phyloP scores from a whole-genome alignment of 2,329 filamentous ascomycete species.

The Cladosporium sp. region DNA sequence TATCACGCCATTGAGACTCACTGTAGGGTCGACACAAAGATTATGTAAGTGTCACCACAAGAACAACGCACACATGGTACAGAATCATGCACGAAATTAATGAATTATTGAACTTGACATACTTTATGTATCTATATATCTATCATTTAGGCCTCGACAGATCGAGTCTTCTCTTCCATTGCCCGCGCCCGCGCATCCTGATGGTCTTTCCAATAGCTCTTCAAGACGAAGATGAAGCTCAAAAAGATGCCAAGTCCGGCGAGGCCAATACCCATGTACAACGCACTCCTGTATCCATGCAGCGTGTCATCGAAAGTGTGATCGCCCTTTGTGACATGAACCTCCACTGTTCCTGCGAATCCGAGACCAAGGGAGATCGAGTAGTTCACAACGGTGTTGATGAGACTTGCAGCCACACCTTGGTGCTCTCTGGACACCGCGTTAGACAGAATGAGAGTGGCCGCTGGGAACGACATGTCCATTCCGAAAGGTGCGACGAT shows the following conservation, averaged over 20 bases:
- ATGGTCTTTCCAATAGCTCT: constrained; percentile 22
- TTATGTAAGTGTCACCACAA: background rate
- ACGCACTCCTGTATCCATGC: constrained; percentile 44
- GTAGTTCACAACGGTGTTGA: constrained; percentile 69
- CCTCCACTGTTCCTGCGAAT: constrained; percentile 66
- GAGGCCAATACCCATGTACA: constrained; percentile 45
- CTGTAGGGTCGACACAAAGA: background rate
- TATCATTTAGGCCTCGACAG: constrained; percentile 5
- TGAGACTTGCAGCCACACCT: constrained; percentile 57
- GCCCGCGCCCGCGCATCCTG: constrained; percentile 1
- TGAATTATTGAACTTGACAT: background rate
- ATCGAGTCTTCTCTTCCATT: background rate
- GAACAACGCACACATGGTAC: background rate
- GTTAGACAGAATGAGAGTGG: constrained; percentile 62
- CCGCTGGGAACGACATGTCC: constrained; percentile 68
- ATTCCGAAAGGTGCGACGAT: constrained; percentile 58
- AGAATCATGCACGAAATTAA: background rate
- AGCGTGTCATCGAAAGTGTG: constrained; percentile 38
- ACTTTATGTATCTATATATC: background rate
- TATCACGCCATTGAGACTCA: background rate
- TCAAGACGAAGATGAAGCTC: constrained; percentile 33
- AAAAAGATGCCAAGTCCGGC: constrained; percentile 33
- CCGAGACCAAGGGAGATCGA: constrained; percentile 67
- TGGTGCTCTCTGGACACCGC: constrained; percentile 50
- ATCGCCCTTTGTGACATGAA: constrained; percentile 47